A percentile compares a stretch with the other conserved stretches of the same genome.
Conservation (phyloP, 768 basidiomycete species). For the Kwoniella europaea region DNA sequence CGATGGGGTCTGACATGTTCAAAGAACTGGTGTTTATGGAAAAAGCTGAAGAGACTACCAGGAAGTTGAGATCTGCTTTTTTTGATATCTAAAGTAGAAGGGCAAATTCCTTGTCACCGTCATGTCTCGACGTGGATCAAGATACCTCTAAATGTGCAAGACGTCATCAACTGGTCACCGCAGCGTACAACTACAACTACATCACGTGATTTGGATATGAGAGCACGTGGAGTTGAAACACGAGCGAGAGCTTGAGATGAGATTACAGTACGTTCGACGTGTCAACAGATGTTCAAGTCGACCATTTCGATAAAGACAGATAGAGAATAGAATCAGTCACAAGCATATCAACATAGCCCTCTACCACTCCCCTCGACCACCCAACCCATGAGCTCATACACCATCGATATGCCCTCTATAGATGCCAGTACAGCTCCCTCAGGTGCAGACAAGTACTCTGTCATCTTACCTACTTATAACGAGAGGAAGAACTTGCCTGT, state of each 20-base stretch:
- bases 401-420: constrained; percentile 41
- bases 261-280: constrained; percentile 5
- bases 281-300: background rate
- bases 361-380: background rate
- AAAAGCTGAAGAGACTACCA: too few species aligned
- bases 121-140: background rate
- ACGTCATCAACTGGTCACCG: constrained; percentile 14
- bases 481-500: constrained; percentile 90
- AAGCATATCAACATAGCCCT: background rate
- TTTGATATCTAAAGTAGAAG: too few species aligned
- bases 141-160: constrained; percentile 3
- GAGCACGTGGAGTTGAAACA: background rate
- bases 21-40: too few species aligned
- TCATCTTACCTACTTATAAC: constrained; percentile 92
- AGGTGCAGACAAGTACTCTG: constrained; percentile 71
- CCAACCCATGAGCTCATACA: constrained; percentile 32
- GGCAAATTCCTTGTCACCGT: too few species aligned
- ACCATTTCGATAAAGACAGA: background rate
- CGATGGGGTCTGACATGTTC: constrained; percentile 43
- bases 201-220: background rate
- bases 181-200: background rate
- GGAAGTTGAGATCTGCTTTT: too few species aligned
- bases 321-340: background rate
- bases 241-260: background rate
- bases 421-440: constrained; percentile 20